phyloP scores from a whole-genome alignment of 371 early-diverging fungal genomes.

The Lichtheimia ramosa region DNA sequence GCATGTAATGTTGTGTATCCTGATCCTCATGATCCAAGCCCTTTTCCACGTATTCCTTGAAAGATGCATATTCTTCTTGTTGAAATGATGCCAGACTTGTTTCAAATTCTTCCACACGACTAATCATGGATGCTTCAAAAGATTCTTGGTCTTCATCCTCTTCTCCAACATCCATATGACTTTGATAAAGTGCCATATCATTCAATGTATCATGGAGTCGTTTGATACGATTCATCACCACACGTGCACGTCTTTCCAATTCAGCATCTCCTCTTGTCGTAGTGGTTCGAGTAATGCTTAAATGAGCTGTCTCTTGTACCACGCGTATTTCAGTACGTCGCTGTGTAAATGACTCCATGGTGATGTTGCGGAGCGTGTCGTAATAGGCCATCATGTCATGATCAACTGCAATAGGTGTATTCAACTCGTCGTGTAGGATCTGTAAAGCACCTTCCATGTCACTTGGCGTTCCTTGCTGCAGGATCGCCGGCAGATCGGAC shows the following conservation, averaged over 20 bases:
- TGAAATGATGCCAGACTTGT: constrained; percentile 4
- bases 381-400: constrained; percentile 7
- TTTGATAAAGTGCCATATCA: constrained; percentile 13
- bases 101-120: constrained; percentile 13
- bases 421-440: constrained; percentile 12
- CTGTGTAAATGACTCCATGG: constrained; percentile 5
- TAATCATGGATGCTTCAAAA: constrained; percentile 1
- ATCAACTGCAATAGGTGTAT: background rate
- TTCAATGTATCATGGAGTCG: constrained; percentile 16
- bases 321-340: constrained; percentile 6
- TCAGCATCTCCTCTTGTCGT: constrained; percentile 13
- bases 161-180: background rate
- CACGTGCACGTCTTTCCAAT: constrained; percentile 17
- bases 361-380: constrained; percentile 1
- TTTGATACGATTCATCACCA: constrained; percentile 15
- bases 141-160: constrained; percentile 1
- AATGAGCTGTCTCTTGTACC: constrained; percentile 1
- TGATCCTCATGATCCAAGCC: constrained; percentile 11
- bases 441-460: constrained; percentile 5
- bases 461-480: constrained; percentile 10
- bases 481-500: constrained; percentile 17
- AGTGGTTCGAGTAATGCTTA: constrained; percentile 1
- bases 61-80: constrained; percentile 13
- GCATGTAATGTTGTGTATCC: constrained; percentile 17
- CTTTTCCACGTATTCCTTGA: constrained; percentile 7